Evolutionary conservation across 1,284 basidiomycete genomes (phyloP), one percentile per base, ranked within the genome.

Genomic region (Ganoderma leucocontextum): DNA sequence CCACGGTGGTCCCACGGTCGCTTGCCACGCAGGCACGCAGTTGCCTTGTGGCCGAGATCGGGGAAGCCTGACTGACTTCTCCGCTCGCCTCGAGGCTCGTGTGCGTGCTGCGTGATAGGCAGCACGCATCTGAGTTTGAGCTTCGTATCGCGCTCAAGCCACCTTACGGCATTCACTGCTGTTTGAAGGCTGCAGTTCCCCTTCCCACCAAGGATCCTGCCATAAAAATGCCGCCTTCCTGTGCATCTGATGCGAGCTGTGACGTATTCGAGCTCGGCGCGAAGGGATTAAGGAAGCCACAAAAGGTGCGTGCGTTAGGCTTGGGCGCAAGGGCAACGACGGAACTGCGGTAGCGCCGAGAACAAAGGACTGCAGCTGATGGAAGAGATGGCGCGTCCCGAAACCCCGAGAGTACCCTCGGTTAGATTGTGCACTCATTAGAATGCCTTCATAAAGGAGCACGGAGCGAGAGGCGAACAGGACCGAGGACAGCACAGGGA

Each of bases 401-500:
- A 53, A 39, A 35, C 22, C 29, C 65, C 62, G 65, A 39, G n/a
- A 6, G n/a, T 8, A 12, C 55, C 15, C 10, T 38, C 35, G 57
- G 57, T 25, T n/a, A 59, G 38, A 59, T 36, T 41, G 57, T 65
- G 47, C 65, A 60, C 44, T 53, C 57, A 57, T 64, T 62, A 68
- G 66, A 59, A 64, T 49, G 38, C 64, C 62, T 70, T 72, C 71
- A 72, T 72, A 72, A 66, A 68, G 71, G 68, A 68, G 67, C 19
- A 68, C 71, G 71, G 71, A 57, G 65, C 71, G 71, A 57, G 44
- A 69, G 67, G 69, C 69, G 63, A 64, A 64, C 42, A 61, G 59
- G 62, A 52, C 69, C 65, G 69, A 66, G 61, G 64, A 49, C 52
- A 47, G 33, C 33, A 59, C 19, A 36, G 44, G n/a, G 22, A 47